Base-by-base conservation (phyloP, 371 early-diverging fungal genomes). In the Synchytrium microbalum region DNA sequence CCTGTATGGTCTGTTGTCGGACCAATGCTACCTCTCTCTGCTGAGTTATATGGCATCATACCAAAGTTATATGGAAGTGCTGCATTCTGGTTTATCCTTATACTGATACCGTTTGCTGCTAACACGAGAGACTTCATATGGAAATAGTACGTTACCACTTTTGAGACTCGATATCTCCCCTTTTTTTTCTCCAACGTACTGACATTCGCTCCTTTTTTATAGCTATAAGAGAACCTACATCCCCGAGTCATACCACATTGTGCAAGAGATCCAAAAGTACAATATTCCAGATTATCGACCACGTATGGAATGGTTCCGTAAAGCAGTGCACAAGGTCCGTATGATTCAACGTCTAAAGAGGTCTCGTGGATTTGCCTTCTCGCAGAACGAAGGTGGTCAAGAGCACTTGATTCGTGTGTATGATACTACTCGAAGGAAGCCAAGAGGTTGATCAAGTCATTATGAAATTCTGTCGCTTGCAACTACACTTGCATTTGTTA, bases 281-380 rank as follows among this genome's bases (percentile, higher is more conserved):
- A 94, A 96, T 76, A 91, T 96, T 60, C 96, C 96, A n/a, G 98
- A 96, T 69, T 92, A 93, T 72, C 86, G 95, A 51, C 96, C 98
- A 38, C 83, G 96, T 32, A 91, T 93, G 92, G 95, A 97, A 71
- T 80, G 92, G 61, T 97, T 97, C 88, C 84, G 92, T 67, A 93
- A 96, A 75, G 96, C 96, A 0, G 95, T 97, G 14, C 89, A 93
- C 80, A 96, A 95, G 78, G 95, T 92, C 54, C 88, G 97, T 32
- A 82, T 89, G 69, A 88, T 92, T 62, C 97, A 98, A 72, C 84
- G 96, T 28, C 77, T 93, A 28, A 93, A 92, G 69, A 84, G 92
- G 33, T 92, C 85, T 61, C 86, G 98, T 31, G 98, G 98, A 32
- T 98, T 89, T 76, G 98, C 98, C 8, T 98, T 98, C 72, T 93